phyloP scores from a whole-genome alignment of 495 filamentous ascomycete species.

The Podospora pseudopauciseta region DNA sequence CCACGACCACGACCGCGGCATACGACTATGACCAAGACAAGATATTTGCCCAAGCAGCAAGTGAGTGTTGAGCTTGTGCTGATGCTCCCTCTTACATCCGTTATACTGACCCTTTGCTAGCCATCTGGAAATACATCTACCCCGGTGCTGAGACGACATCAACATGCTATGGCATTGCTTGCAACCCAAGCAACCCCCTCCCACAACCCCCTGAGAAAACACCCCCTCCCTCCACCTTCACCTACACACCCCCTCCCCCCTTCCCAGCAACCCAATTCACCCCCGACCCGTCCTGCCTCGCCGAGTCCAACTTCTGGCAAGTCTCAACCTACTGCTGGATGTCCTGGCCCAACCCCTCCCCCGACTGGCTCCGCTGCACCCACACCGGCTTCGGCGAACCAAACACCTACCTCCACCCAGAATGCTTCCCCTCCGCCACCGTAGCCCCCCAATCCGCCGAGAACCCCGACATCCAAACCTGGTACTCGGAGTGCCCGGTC shows the following conservation, averaged over 20 bases:
- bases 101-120: too few species aligned
- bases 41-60: background rate
- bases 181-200: background rate
- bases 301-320: background rate
- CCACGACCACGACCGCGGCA: background rate
- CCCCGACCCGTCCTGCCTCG: slow-evolving; percentile 1
- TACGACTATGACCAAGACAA: background rate
- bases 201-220: background rate
- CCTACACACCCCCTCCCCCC: background rate
- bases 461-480: background rate
- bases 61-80: too few species aligned
- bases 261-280: slow-evolving; percentile 1
- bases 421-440: background rate
- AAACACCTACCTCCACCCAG: background rate
- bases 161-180: background rate
- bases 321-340: slow-evolving; percentile 1
- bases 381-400: background rate
- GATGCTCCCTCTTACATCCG: too few species aligned
- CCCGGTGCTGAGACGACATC: background rate
- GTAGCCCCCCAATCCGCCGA: background rate
- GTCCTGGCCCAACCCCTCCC: background rate
- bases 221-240: background rate
- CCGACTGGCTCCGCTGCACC: background rate
- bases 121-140: slow-evolving; percentile 4
- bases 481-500: background rate